These are phyloP conservation scores for Nigrospora sphaerica DNA, from an alignment of 2,329 filamentous ascomycete species.

Conservation along the genomic window DNA sequence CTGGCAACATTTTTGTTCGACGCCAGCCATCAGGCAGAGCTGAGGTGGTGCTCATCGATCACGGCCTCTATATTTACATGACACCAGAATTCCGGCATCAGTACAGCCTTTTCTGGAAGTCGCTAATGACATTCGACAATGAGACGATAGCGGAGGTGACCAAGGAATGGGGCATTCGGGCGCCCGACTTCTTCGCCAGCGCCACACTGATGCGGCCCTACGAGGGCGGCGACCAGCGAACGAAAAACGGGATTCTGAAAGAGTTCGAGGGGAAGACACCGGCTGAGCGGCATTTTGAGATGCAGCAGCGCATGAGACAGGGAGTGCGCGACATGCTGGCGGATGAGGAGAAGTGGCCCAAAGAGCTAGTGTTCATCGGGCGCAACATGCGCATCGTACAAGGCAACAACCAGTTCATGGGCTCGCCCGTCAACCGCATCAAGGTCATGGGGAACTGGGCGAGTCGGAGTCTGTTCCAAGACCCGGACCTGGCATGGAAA, in stretches of 20 bases:
- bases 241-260: slow-evolving; percentile 57
- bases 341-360: slow-evolving; percentile 83
- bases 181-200: slow-evolving; percentile 84
- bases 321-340: slow-evolving; percentile 61
- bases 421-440: slow-evolving; percentile 82
- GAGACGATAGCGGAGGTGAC: slow-evolving; percentile 67
- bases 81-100: slow-evolving; percentile 73
- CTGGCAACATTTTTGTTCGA: slow-evolving; percentile 94
- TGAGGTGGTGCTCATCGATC: slow-evolving; percentile 92
- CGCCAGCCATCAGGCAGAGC: slow-evolving; percentile 73
- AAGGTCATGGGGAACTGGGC: slow-evolving; percentile 95
- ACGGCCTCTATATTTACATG: slow-evolving; percentile 94
- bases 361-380: slow-evolving; percentile 86
- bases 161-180: slow-evolving; percentile 76
- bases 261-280: slow-evolving; percentile 49
- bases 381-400: slow-evolving; percentile 90
- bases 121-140: slow-evolving; percentile 90
- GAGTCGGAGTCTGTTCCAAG: slow-evolving; percentile 72
- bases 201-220: slow-evolving; percentile 89
- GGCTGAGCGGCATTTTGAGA: slow-evolving; percentile 76
- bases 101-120: slow-evolving; percentile 89
- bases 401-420: slow-evolving; percentile 85
- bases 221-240: slow-evolving; percentile 69
- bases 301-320: slow-evolving; percentile 80
- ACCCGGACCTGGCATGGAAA: slow-evolving; percentile 52